Conservation (phyloP, 805 yeast species). For the Cyberlindnera euphorbiae region DNA sequence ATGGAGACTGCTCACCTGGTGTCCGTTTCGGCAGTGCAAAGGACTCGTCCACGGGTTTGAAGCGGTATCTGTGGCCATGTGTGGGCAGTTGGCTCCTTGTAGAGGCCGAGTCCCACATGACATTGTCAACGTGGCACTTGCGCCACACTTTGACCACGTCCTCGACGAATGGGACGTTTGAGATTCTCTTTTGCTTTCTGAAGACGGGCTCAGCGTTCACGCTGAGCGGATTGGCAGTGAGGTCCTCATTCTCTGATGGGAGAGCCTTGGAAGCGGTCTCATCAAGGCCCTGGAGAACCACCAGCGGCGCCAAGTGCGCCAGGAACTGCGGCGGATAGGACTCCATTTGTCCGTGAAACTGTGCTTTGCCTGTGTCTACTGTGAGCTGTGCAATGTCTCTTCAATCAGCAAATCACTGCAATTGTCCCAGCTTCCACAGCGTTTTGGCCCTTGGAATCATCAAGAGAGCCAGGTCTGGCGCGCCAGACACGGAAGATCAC, state of each 20-base stretch:
- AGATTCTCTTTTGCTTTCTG: constrained; percentile 10
- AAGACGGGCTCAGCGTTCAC: constrained; percentile 7
- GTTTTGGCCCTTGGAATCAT: no score
- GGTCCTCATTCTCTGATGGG: constrained; percentile 6
- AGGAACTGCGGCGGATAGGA: constrained; percentile 32
- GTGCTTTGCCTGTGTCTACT: no score
- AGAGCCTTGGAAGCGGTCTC: constrained; percentile 5
- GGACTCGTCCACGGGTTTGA: constrained; percentile 29
- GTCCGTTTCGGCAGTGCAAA: constrained; percentile 21
- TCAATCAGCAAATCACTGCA: no score
- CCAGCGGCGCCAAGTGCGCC: constrained; percentile 34
- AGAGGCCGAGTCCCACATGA: constrained; percentile 25
- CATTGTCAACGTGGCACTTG: constrained; percentile 26
- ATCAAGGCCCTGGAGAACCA: constrained; percentile 40
- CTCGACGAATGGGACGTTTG: constrained; percentile 8
- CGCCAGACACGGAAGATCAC: no score
- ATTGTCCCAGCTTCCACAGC: no score
- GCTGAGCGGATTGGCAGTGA: constrained; percentile 4
- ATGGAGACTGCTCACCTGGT: constrained; percentile 3
- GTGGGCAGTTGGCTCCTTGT: constrained; percentile 20
- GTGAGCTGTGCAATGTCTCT: no score
- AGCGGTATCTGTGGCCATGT: constrained; percentile 25
- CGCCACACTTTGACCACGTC: constrained; percentile 29
- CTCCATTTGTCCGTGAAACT: no score
- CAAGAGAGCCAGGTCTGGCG: no score